These are phyloP conservation scores for Cucurbita pepo DNA, from an alignment of 306 rosid species.

Conservation along the genomic window DNA sequence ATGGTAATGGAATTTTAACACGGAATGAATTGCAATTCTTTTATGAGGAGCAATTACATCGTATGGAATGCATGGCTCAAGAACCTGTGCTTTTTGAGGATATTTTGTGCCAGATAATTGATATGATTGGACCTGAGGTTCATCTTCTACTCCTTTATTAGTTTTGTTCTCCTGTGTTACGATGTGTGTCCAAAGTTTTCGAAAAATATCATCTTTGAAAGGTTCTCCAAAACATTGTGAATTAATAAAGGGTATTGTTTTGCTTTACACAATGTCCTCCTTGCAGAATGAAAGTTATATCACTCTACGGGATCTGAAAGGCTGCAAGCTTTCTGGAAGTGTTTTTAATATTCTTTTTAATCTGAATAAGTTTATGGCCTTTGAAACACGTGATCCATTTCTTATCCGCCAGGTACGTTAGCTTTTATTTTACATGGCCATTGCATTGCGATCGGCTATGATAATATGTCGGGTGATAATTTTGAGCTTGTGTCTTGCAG, in stretches of 20 bases:
- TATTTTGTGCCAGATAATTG: constrained; percentile 90
- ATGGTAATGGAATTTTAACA: constrained; percentile 82
- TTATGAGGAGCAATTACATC: constrained; percentile 98
- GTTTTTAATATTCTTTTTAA: constrained; percentile 89
- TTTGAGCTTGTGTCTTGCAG: constrained; percentile 31
- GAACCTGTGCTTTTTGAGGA: constrained; percentile 99
- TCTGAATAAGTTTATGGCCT: constrained; percentile 98
- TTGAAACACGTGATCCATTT: constrained; percentile 95
- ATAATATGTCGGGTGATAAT: constrained; percentile 2
- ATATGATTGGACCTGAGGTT: constrained; percentile 95
- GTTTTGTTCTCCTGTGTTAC: neutral
- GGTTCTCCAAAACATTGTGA: neutral
- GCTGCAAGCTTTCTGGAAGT: constrained; percentile 92
- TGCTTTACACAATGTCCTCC: neutral
- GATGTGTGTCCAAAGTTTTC: neutral
- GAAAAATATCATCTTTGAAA: neutral
- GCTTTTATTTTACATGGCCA: neutral
- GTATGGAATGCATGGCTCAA: constrained; percentile 99
- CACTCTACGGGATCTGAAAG: constrained; percentile 73
- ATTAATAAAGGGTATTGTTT: neutral
- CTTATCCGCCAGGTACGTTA: constrained; percentile 89
- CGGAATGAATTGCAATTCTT: constrained; percentile 91
- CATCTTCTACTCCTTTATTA: constrained; percentile 13
- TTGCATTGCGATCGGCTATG: neutral
- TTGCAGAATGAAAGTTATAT: constrained; percentile 69